Evolutionary conservation across 176 grass and related monocot genomes (phyloP).

Genomic region (Bromus sterilis): DNA sequence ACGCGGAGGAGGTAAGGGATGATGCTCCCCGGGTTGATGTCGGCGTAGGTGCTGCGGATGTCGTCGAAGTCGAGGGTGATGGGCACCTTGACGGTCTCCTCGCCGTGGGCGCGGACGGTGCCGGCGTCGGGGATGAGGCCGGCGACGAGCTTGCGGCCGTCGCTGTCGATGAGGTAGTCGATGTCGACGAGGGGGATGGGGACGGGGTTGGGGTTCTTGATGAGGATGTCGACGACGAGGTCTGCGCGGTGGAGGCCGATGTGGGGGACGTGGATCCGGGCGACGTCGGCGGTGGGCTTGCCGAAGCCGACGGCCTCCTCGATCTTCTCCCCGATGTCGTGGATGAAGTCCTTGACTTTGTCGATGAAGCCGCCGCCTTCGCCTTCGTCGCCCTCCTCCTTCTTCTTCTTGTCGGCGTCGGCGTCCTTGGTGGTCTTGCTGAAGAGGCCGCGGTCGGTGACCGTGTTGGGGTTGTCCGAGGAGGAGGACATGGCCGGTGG

Average conservation of each 20-base stretch:
- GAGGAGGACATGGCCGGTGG: conserved; percentile 37
- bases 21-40: conserved; percentile 87
- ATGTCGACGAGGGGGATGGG: conserved; percentile 98
- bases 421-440: conserved; percentile 24
- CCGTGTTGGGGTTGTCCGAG: conserved; percentile 32
- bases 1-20: conserved; percentile 88
- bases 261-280: conserved; percentile 63
- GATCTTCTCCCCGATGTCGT: conserved; percentile 95
- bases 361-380: conserved; percentile 62
- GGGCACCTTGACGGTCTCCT: conserved; percentile 92
- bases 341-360: conserved; percentile 93
- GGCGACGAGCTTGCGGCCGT: conserved; percentile 85
- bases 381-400: conserved; percentile 9
- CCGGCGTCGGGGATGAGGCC: conserved; percentile 94
- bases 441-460: conserved; percentile 24
- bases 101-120: conserved; percentile 77
- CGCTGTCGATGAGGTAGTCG: conserved; percentile 91
- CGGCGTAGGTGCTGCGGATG: conserved; percentile 68
- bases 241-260: conserved; percentile 85
- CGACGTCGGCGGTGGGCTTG: conserved; percentile 84
- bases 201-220: conserved; percentile 89
- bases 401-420: conserved; percentile 14
- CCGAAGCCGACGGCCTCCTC: conserved; percentile 84
- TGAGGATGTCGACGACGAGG: conserved; percentile 77
- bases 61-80: conserved; percentile 73